Conservation (phyloP, 148 eudicot species). For the Silene latifolia region DNA sequence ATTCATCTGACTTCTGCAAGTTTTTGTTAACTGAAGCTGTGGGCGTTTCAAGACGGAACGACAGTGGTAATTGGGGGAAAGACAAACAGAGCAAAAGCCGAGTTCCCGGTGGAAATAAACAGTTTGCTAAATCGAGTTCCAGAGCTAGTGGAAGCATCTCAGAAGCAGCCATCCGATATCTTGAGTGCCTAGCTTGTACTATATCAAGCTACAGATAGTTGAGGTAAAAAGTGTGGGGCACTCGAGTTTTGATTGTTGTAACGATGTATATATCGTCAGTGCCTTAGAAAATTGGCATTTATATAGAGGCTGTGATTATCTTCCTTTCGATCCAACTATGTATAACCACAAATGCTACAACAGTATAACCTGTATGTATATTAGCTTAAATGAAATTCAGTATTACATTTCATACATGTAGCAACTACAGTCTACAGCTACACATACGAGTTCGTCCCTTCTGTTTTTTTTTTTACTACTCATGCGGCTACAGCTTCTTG, state of each 20-base stretch:
- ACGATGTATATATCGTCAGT: constrained; percentile 2
- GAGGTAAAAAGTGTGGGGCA: constrained; percentile 5
- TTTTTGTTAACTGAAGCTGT: constrained; percentile 41
- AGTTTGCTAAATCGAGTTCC: constrained; percentile 75
- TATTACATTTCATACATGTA: constrained; percentile 15
- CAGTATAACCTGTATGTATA: background rate
- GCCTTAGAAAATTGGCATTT: background rate
- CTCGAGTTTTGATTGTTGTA: background rate
- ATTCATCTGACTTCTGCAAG: constrained; percentile 5
- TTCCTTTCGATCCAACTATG: background rate
- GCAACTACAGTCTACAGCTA: constrained; percentile 10
- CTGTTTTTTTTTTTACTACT: background rate
- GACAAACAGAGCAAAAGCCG: constrained; percentile 88
- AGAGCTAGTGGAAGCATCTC: constrained; percentile 57
- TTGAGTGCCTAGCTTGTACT: constrained; percentile 36
- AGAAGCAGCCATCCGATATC: constrained; percentile 28
- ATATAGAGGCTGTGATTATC: background rate
- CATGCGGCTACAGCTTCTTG: constrained; percentile 34
- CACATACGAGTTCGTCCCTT: background rate
- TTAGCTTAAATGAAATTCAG: constrained; percentile 6
- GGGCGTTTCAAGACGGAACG: constrained; percentile 98
- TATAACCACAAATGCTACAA: background rate
- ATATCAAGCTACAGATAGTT: background rate
- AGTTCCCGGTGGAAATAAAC: constrained; percentile 72
- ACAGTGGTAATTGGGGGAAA: constrained; percentile 83